phyloP scores from a whole-genome alignment of 768 basidiomycete genomes.

The Lactarius hengduanensis region DNA sequence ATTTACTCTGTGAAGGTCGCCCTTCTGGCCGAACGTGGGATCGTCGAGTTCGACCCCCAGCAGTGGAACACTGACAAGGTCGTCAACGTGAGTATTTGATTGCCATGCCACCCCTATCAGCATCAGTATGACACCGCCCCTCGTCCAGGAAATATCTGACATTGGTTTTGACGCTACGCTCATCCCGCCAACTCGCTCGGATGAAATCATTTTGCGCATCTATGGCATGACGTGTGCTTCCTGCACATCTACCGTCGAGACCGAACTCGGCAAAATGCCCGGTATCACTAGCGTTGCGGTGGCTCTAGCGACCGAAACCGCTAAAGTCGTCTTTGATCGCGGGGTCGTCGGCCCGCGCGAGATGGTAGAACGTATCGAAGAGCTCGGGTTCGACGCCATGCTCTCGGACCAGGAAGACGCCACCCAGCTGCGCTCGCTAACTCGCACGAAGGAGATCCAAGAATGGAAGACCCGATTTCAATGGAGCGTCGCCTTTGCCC shows the following conservation, averaged over 20 bases:
- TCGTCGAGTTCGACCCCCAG: conserved; percentile 83
- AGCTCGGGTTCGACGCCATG: conserved; percentile 89
- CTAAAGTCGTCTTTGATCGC: conserved; percentile 74
- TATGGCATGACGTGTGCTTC: conserved; percentile 92
- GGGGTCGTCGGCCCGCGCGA: conserved; percentile 74
- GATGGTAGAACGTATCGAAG: conserved; percentile 83
- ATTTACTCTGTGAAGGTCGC: conserved; percentile 92
- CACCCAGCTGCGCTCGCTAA: conserved; percentile 83
- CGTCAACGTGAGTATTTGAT: conserved; percentile 55
- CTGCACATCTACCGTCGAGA: conserved; percentile 76
- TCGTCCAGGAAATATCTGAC: conserved; percentile 79
- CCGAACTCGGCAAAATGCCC: conserved; percentile 62
- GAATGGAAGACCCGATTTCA: conserved; percentile 84
- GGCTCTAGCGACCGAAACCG: conserved; percentile 73
- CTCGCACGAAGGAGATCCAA: conserved; percentile 85
- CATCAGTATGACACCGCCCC: not conserved
- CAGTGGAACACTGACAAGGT: conserved; percentile 83
- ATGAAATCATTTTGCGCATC: conserved; percentile 71
- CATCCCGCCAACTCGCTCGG: conserved; percentile 62
- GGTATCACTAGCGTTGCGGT: conserved; percentile 73
- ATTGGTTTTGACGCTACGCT: conserved; percentile 88
- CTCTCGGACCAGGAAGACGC: conserved; percentile 76
- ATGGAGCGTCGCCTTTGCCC: conserved; percentile 71
- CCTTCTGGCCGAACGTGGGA: conserved; percentile 90
- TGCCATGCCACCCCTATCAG: not conserved